phyloP scores from a whole-genome alignment of 495 filamentous ascomycete genomes.

The Xylaria telfairii region DNA sequence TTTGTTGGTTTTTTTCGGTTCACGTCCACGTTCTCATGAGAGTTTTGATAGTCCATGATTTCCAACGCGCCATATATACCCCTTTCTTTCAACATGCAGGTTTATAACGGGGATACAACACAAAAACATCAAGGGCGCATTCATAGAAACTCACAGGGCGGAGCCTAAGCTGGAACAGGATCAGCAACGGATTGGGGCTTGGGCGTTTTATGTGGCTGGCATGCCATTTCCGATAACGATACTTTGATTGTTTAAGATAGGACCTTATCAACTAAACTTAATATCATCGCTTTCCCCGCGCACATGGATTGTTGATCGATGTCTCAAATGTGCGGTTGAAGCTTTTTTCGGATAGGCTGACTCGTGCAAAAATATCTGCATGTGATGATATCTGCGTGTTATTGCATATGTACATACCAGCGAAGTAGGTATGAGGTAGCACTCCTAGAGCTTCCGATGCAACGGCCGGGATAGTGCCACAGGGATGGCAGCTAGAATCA shows the following conservation, averaged over 20 bases:
- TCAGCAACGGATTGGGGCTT: background rate
- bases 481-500: background rate
- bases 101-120: background rate
- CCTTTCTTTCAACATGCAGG: slow-evolving; percentile 8
- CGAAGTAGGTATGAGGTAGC: background rate
- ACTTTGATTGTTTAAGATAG: background rate
- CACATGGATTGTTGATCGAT: background rate
- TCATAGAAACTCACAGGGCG: slow-evolving; percentile 11
- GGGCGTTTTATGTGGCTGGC: slow-evolving; percentile 13
- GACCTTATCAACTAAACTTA: background rate
- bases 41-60: background rate
- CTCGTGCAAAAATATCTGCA: slow-evolving; percentile 7
- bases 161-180: background rate
- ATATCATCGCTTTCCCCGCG: background rate
- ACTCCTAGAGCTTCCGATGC: background rate
- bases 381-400: slow-evolving; percentile 6
- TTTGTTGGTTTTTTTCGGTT: background rate
- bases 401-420: background rate
- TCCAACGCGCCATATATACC: slow-evolving; percentile 19
- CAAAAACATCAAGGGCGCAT: slow-evolving; percentile 15
- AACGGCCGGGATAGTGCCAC: background rate
- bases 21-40: background rate
- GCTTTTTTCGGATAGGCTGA: background rate
- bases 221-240: background rate
- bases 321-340: background rate